Evolutionary conservation across 768 basidiomycete species (phyloP).

Genomic region (Xanthoconium purpureum): DNA sequence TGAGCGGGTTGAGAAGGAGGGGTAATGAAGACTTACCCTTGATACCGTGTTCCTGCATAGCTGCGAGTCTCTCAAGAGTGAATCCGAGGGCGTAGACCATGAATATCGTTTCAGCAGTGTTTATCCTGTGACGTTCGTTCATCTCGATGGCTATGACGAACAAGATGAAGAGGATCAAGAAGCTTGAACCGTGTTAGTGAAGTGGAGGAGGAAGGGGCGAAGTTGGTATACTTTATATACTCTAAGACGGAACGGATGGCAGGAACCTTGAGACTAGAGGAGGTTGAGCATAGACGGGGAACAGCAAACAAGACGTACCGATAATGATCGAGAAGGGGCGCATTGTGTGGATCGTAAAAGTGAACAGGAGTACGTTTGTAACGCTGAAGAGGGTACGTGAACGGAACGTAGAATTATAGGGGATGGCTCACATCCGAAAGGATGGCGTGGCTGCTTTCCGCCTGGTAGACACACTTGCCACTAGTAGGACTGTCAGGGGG

Average conservation of each 20-base stretch:
- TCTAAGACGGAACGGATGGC: constrained; percentile 88
- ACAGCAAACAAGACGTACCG: constrained; percentile 48
- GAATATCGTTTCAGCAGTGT: constrained; percentile 66
- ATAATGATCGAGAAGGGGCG: constrained; percentile 93
- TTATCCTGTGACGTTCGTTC: constrained; percentile 58
- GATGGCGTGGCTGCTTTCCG: constrained; percentile 82
- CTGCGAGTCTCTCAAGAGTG: constrained; percentile 86
- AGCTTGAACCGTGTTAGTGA: constrained; percentile 38
- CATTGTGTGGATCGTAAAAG: constrained; percentile 92
- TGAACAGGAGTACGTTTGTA: constrained; percentile 91
- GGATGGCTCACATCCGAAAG: constrained; percentile 72
- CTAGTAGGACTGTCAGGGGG: constrained; percentile 37
- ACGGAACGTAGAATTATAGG: not conserved
- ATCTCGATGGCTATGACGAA: constrained; percentile 80
- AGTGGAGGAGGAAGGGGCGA: not conserved
- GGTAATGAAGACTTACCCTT: constrained; percentile 49
- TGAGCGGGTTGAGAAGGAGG: constrained; percentile 2
- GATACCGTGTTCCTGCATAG: constrained; percentile 94
- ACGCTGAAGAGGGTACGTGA: constrained; percentile 49
- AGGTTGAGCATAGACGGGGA: not conserved
- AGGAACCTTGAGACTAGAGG: constrained; percentile 80
- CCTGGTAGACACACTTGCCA: constrained; percentile 89
- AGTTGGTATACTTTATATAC: constrained; percentile 65
- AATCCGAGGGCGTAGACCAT: constrained; percentile 82
- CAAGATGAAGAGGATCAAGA: constrained; percentile 74